Evolutionary conservation across 306 rosid genomes (phyloP).

Genomic region (Amphicarpaea edgeworthii): DNA sequence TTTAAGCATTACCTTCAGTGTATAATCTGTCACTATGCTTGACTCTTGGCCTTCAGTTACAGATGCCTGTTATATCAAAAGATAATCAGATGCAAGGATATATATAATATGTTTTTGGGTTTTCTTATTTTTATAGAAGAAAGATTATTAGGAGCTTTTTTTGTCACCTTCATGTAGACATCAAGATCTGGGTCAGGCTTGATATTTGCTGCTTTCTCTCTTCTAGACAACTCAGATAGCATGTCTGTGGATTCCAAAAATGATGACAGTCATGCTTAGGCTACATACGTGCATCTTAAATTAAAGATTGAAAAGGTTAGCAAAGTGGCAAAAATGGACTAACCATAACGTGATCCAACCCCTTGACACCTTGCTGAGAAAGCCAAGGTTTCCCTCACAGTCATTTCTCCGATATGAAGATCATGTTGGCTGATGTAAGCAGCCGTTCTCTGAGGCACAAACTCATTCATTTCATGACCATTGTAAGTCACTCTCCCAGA

Average conservation of each 20-base stretch:
- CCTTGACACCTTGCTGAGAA: constrained; percentile 90
- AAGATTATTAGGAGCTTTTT: background rate
- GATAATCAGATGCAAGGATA: background rate
- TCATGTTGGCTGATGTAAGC: constrained; percentile 92
- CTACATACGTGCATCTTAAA: background rate
- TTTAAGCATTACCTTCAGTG: constrained; percentile 13
- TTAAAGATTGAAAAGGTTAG: constrained; percentile 11
- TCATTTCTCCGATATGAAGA: constrained; percentile 88
- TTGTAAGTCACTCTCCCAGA: constrained; percentile 60
- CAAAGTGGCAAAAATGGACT: constrained; percentile 27
- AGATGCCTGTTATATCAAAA: constrained; percentile 45
- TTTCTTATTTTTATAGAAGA: background rate
- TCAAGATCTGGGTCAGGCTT: constrained; percentile 89
- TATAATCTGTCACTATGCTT: constrained; percentile 40
- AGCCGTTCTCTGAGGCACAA: constrained; percentile 82
- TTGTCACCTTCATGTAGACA: constrained; percentile 82
- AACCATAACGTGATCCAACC: constrained; percentile 82
- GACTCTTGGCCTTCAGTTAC: constrained; percentile 66
- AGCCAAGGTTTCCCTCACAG: constrained; percentile 93
- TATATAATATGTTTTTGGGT: background rate
- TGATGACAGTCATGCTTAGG: background rate
- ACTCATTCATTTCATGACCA: constrained; percentile 60
- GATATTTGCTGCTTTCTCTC: constrained; percentile 81
- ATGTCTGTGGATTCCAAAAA: constrained; percentile 50
- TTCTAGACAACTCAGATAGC: constrained; percentile 72